Conservation (phyloP, 208 protist genomes). For the Lotmaria passim region DNA sequence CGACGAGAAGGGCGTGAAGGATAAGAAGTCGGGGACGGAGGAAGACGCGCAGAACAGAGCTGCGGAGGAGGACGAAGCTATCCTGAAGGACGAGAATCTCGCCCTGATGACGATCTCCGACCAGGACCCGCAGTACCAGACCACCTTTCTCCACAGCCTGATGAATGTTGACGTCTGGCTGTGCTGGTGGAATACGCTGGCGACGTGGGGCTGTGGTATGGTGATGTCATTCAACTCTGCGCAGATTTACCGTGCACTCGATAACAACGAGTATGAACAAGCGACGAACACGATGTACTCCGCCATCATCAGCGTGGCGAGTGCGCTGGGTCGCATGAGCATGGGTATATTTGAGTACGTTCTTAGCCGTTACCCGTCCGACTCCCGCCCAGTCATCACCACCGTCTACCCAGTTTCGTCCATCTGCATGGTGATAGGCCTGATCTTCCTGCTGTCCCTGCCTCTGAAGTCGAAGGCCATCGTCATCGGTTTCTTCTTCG, state of each 20-base stretch:
- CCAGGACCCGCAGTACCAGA: conserved; percentile 64
- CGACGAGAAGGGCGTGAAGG: not conserved
- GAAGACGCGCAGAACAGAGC: not conserved
- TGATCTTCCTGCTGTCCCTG: conserved; percentile 53
- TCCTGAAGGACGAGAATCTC: conserved; percentile 35
- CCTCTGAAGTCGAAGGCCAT: conserved; percentile 47
- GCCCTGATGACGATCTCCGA: conserved; percentile 32
- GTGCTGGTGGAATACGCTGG: conserved; percentile 60
- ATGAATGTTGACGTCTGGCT: conserved; percentile 55
- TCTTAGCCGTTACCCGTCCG: conserved; percentile 32
- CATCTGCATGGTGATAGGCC: conserved; percentile 38
- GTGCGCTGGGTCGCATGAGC: conserved; percentile 60
- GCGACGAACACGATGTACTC: conserved; percentile 55
- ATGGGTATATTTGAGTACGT: conserved; percentile 58
- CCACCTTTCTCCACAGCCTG: conserved; percentile 57
- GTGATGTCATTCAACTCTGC: conserved; percentile 73
- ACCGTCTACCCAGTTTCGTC: conserved; percentile 45
- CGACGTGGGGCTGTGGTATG: conserved; percentile 67
- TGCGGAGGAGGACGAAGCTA: conserved; percentile 6
- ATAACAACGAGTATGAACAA: conserved; percentile 36
- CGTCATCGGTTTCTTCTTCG: conserved; percentile 60
- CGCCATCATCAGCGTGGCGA: conserved; percentile 64
- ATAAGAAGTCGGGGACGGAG: not conserved
- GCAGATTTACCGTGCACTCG: conserved; percentile 64
- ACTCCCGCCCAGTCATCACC: conserved; percentile 43